Base-by-base conservation (phyloP, 306 rosid species). In the Sicyos edulis region DNA sequence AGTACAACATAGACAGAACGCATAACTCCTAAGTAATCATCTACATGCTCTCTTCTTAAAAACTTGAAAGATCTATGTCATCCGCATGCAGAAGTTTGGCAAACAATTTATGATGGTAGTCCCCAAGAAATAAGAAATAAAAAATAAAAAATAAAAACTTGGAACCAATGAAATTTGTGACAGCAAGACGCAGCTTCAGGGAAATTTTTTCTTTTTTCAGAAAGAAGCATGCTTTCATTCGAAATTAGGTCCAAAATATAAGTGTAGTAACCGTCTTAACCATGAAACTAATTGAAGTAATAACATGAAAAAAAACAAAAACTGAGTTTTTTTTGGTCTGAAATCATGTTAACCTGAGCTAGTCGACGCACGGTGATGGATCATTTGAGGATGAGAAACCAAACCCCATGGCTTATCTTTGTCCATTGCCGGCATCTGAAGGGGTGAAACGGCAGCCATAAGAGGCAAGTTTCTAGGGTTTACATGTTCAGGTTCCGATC, bases 391-490 rank as follows among this genome's bases (percentile, higher is more conserved):
- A 75, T 82, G 96, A 79, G 96, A 71, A 75, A 75, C 83, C 84
- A 80, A 58, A 72, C 96, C 92, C 92, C 92, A 86, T 8, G 95
- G 72, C 51, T 81, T 83, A 81, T 95, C 99, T 79, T 91, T 91
- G 78, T 91, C 92, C 82, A 87, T 76, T 79, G 81, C 74, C 6
- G 95, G 96, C 75, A 93, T 84, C 84, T 91, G 99, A 81, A 87
- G 86, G 52, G 92, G 79, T 16, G 97, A 75, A 86, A 85, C 79
- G 56, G 96, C 99, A 80, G 88, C 81, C 92, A 85, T 85, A 67
- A 82, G 78, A 2, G 90, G 92, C 92, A 90, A 77, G 77, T 78
- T 87, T 57, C 89, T 91, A 54, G 77, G 86, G 77, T 64, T 83
- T 55, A 80, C 80, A 62, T 84, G 74, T 70, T 83, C 93, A 21